Evolutionary conservation across 768 basidiomycete genomes (phyloP).

Genomic region (Sistotremastrum niveocremeum): DNA sequence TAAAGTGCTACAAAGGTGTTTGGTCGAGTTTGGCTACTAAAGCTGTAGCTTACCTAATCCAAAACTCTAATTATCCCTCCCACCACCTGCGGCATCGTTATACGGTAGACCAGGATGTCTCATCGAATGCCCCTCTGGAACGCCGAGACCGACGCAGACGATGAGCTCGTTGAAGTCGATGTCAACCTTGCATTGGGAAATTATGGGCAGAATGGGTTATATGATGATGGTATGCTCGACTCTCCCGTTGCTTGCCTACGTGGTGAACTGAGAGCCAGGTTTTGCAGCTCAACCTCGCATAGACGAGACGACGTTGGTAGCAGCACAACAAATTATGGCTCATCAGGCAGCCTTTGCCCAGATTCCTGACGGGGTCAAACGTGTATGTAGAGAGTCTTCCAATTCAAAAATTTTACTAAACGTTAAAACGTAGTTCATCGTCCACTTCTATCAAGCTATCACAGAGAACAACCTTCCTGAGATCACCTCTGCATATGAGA

Average conservation of each 20-base stretch:
- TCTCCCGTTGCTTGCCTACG: background rate
- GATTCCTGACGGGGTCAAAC: conserved; percentile 83
- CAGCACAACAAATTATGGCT: conserved; percentile 73
- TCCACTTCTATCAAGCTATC: conserved; percentile 90
- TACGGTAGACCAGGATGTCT: conserved; percentile 2
- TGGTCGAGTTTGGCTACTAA: no score
- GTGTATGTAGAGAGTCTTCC: conserved; percentile 31
- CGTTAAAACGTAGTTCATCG: conserved; percentile 54
- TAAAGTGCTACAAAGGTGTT: no score
- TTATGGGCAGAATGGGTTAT: conserved; percentile 54
- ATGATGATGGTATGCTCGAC: conserved; percentile 43
- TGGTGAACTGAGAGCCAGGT: background rate
- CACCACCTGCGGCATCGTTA: no score
- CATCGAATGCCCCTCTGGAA: conserved; percentile 63
- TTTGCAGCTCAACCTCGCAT: conserved; percentile 41
- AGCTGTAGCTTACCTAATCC: no score
- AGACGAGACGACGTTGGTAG: conserved; percentile 54
- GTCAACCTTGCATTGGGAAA: conserved; percentile 53
- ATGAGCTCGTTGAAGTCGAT: conserved; percentile 58
- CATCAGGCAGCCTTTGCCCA: conserved; percentile 72
- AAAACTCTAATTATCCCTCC: no score
- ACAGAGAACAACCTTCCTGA: conserved; percentile 81
- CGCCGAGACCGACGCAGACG: conserved; percentile 69
- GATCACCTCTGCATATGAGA: conserved; percentile 90
- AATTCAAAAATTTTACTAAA: background rate